These are phyloP conservation scores for Fibroporia radiculosa DNA, from an alignment of 768 basidiomycete genomes.

Conservation along the genomic window DNA sequence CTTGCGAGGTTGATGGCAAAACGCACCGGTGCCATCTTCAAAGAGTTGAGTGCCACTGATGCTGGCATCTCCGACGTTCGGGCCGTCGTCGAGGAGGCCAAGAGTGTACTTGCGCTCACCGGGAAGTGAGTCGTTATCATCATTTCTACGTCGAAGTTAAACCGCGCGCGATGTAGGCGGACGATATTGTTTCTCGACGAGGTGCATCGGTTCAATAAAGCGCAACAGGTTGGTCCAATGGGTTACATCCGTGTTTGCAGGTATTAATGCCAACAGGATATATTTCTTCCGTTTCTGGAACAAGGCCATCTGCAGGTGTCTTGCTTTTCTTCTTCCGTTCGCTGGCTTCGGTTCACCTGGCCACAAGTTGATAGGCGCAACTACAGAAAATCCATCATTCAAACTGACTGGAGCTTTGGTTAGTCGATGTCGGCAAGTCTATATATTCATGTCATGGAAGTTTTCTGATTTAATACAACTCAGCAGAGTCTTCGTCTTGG, in stretches of 20 bases:
- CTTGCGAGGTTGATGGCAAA: constrained; percentile 64
- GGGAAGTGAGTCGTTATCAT: constrained; percentile 49
- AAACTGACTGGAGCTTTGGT: constrained; percentile 66
- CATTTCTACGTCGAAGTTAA: not conserved
- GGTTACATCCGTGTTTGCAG: not conserved
- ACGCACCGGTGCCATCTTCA: constrained; percentile 52
- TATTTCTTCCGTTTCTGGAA: constrained; percentile 78
- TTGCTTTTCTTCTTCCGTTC: no score
- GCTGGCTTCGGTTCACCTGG: no score
- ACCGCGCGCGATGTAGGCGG: constrained; percentile 30
- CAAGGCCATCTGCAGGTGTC: constrained; percentile 63
- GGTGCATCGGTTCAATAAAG: constrained; percentile 71
- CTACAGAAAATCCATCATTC: constrained; percentile 88
- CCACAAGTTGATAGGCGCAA: constrained; percentile 70
- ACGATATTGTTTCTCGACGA: constrained; percentile 81
- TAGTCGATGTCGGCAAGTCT: constrained; percentile 64
- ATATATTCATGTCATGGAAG: not conserved
- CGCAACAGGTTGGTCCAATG: constrained; percentile 45
- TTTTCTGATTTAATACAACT: constrained; percentile 10
- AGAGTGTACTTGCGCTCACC: constrained; percentile 50
- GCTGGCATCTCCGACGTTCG: constrained; percentile 65
- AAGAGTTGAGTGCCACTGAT: constrained; percentile 71
- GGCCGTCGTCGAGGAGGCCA: constrained; percentile 71
- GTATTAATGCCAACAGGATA: constrained; percentile 38
- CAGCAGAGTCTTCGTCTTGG: constrained; percentile 63